Evolutionary conservation across 805 yeast species (phyloP), one percentile per base, ranked within the genome.

Genomic region (Myxozyma neotropica): DNA sequence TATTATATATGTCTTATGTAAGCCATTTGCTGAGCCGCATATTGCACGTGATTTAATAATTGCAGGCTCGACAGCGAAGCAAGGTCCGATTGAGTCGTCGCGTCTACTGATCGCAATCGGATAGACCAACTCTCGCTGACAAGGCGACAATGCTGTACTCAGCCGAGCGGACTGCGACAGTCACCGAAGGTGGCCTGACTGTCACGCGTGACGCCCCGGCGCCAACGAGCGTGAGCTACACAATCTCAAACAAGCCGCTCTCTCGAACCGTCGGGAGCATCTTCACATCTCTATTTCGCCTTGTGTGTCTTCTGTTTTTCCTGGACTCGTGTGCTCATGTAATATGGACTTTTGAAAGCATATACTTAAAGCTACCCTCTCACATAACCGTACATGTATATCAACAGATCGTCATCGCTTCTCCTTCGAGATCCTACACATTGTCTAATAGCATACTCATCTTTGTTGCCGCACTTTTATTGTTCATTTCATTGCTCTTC

Each of bases 181-280:
- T 46, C 23, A 57, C 57, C 1, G 27, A 45, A 4, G 31, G 29
- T 21, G 61, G 57, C 15, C 40, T 53, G 15, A 39, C 36, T 2
- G 50, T 55, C 12, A 27, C 52, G 26, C 64, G 64, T 40, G 15
- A 36, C 38, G 35, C 57, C 2, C 58, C 61, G 12, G 44, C 64
- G 1, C 23, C 61, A n/a, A 60, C 60, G 4, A 48, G 57, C 15
- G 29, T 60, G n/a, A 47, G 55, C 43, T 57, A 60, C 42, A 51
- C 60, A 19, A 35, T 59, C n/a, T 36, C 64, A 23, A 55, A 57
- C 42, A 33, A 45, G 29, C 50, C 52, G 36, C 49, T 27, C 6
- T n/a, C 42, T 8, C 23, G 35, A 26, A 31, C 59, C 15, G 19
- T 23, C 31, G 47, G 43, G n/a, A 12, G 43, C 10, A 6, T 43